phyloP scores from a whole-genome alignment of 768 basidiomycete genomes.

The Podaxis sp. region DNA sequence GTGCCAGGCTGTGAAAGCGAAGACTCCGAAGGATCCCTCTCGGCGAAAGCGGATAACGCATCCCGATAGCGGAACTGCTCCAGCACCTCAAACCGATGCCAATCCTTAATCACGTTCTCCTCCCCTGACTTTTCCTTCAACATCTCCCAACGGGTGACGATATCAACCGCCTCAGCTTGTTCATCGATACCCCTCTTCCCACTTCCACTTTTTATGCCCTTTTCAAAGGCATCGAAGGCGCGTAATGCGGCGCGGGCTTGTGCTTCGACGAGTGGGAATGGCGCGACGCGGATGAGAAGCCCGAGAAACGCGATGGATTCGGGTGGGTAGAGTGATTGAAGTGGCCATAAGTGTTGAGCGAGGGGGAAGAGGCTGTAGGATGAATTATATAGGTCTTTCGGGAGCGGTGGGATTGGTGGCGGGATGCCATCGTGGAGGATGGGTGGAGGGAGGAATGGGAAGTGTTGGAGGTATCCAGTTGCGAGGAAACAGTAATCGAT shows the following conservation, averaged over 20 bases:
- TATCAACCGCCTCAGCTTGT: conserved; percentile 38
- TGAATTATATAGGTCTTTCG: conserved; percentile 55
- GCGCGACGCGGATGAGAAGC: conserved; percentile 53
- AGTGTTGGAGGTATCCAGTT: conserved; percentile 66
- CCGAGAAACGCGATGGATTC: conserved; percentile 63
- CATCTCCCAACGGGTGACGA: conserved; percentile 43
- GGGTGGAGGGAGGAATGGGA: conserved; percentile 53
- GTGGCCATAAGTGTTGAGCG: conserved; percentile 63
- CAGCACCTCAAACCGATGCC: conserved; percentile 45
- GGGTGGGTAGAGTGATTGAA: conserved; percentile 41
- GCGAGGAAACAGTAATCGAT: conserved; percentile 68
- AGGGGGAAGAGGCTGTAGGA: conserved; percentile 67
- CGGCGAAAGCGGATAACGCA: conserved; percentile 46
- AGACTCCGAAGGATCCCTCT: conserved; percentile 14
- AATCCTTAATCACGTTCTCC: conserved; percentile 43
- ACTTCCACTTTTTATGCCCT: conserved; percentile 9
- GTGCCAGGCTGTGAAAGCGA: background rate
- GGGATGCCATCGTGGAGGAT: conserved; percentile 30
- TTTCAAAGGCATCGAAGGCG: conserved; percentile 47
- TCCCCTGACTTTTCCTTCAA: conserved; percentile 23
- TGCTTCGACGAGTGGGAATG: conserved; percentile 74
- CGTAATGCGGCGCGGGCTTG: conserved; percentile 64
- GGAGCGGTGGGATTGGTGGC: conserved; percentile 44
- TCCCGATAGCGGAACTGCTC: conserved; percentile 72
- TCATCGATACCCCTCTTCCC: background rate